phyloP scores from a whole-genome alignment of 169 alveolate genomes.

The Eimeria necatrix region DNA sequence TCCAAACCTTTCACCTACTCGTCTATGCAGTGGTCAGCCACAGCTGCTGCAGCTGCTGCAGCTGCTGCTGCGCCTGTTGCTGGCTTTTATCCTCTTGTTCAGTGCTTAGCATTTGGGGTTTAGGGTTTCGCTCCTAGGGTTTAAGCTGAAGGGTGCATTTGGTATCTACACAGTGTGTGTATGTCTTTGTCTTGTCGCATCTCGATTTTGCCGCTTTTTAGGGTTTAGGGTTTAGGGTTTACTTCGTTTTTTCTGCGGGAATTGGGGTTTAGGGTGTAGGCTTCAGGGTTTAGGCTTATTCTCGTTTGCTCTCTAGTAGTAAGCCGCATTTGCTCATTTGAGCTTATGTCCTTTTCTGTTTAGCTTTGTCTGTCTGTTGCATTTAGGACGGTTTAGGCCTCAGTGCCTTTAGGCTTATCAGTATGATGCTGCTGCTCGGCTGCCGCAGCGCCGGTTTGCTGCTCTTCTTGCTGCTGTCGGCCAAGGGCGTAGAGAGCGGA shows the following conservation, averaged over 20 bases:
- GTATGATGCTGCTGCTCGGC: background rate
- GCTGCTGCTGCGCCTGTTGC: too few relatives aligned
- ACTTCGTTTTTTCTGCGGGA: too few relatives aligned
- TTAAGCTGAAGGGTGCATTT: background rate
- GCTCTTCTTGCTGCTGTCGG: constrained; percentile 51
- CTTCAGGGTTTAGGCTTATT: too few relatives aligned
- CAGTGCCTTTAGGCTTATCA: background rate
- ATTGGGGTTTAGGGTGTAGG: too few relatives aligned
- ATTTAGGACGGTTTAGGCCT: constrained; percentile 3
- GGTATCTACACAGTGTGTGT: too few relatives aligned
- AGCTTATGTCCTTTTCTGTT: background rate
- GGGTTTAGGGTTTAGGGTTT: constrained; percentile 26
- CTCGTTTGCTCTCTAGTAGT: too few relatives aligned
- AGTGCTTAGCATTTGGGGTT: background rate
- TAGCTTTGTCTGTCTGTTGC: background rate
- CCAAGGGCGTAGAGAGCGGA: background rate
- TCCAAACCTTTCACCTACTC: constrained; percentile 23
- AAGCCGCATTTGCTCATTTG: background rate
- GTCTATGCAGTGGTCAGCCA: constrained; percentile 37
- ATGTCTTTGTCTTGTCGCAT: too few relatives aligned
- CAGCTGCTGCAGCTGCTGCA: background rate
- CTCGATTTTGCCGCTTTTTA: too few relatives aligned
- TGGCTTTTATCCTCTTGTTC: background rate
- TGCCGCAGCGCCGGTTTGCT: constrained; percentile 41
- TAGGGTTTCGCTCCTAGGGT: constrained; percentile 12